Evolutionary conservation across 108 stramenopile genomes (phyloP).

Genomic region (Nitzschia putrida): DNA sequence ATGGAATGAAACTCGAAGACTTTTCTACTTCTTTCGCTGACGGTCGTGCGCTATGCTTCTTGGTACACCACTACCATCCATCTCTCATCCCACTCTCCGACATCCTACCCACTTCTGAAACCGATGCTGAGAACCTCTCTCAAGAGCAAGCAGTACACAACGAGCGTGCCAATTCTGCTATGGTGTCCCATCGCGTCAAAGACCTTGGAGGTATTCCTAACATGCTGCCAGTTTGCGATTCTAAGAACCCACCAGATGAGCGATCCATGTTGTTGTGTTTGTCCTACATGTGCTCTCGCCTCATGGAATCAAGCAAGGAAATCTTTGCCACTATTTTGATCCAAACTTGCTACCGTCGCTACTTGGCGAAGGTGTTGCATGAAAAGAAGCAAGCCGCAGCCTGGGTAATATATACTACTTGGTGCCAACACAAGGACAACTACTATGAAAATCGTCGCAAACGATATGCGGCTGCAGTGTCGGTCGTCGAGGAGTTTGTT

Average conservation of each 20-base stretch:
- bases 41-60: conserved; percentile 80
- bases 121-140: conserved; percentile 7
- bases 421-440: conserved; percentile 40
- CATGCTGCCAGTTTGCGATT: conserved; percentile 72
- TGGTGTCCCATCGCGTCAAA: conserved; percentile 55
- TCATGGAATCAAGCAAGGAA: conserved; percentile 84
- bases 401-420: conserved; percentile 31
- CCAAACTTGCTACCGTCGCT: conserved; percentile 54
- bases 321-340: conserved; percentile 62
- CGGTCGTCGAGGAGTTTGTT: conserved; percentile 52
- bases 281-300: conserved; percentile 80
- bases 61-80: conserved; percentile 93
- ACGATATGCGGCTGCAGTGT: conserved; percentile 47
- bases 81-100: conserved; percentile 50
- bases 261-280: conserved; percentile 79
- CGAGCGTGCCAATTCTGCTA: conserved; percentile 63
- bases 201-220: conserved; percentile 88
- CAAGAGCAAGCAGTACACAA: conserved; percentile 44
- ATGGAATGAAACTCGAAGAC: conserved; percentile 65
- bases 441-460: conserved; percentile 44
- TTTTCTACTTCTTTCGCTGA: conserved; percentile 85
- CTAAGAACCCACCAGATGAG: conserved; percentile 74
- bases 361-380: conserved; percentile 9
- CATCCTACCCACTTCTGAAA: conserved; percentile 52
- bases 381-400: conserved; percentile 49